phyloP scores from a whole-genome alignment of 257 asterid genomes.

The Solanum tarapatanum region DNA sequence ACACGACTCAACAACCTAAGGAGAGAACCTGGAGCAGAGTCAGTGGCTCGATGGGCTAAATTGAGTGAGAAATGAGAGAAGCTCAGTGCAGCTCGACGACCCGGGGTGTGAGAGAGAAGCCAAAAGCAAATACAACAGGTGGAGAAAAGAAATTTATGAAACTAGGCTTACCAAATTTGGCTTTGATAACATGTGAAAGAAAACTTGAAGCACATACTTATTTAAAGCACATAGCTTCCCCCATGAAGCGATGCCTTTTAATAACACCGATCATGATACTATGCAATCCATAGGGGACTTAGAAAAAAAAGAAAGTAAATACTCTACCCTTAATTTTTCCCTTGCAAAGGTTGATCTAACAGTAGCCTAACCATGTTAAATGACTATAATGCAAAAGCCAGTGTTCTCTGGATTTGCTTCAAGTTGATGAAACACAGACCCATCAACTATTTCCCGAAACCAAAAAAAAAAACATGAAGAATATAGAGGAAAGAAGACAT shows the following conservation, averaged over 20 bases:
- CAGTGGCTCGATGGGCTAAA: not conserved
- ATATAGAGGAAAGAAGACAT: not conserved
- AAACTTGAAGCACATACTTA: not conserved
- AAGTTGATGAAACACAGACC: not conserved
- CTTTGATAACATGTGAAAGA: not conserved
- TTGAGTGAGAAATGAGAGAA: not conserved
- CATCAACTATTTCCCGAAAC: not conserved
- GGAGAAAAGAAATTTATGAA: not conserved
- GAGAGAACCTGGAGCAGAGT: not conserved
- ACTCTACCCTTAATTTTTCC: not conserved
- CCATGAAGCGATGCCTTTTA: not conserved
- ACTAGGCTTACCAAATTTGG: not conserved
- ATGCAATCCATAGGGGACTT: not conserved
- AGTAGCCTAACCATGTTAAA: not conserved
- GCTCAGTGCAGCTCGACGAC: not conserved
- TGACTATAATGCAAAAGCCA: not conserved
- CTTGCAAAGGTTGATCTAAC: not conserved
- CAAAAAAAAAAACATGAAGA: not conserved
- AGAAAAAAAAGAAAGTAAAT: not conserved
- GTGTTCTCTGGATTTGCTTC: not conserved
- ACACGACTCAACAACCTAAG: not conserved
- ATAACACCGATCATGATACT: not conserved
- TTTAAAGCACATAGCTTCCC: not conserved
- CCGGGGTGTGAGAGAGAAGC: not conserved
- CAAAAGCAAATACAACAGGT: not conserved